Evolutionary conservation across 768 basidiomycete genomes (phyloP).

Genomic region (Lentinus brumalis): DNA sequence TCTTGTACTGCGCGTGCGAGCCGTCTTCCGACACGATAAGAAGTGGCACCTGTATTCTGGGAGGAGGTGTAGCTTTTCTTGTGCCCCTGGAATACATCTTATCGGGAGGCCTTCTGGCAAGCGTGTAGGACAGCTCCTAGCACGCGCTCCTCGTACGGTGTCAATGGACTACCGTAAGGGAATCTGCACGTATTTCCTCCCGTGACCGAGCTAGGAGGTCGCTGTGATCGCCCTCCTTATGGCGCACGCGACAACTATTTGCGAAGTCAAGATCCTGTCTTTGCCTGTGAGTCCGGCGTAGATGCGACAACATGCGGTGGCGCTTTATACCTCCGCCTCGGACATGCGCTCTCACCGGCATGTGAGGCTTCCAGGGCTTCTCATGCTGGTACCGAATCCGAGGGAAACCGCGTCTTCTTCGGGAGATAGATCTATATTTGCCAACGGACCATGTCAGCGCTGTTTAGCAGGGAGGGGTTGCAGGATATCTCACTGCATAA

Average conservation of each 20-base stretch:
- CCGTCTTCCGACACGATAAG: slow-evolving; percentile 10
- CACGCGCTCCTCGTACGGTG: background rate
- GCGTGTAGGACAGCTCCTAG: background rate
- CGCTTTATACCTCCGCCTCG: background rate
- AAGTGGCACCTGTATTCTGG: background rate
- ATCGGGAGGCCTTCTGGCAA: slow-evolving; percentile 5
- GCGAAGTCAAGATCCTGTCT: no score
- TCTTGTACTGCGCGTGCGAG: slow-evolving; percentile 15
- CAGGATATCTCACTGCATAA: background rate
- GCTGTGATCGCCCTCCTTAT: no score
- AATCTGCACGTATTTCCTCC: background rate
- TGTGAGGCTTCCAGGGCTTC: background rate
- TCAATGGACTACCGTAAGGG: background rate
- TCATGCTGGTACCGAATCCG: background rate
- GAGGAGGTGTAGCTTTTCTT: background rate
- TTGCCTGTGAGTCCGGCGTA: background rate
- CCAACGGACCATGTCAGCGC: background rate
- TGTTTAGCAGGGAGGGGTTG: background rate
- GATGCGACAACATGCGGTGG: background rate
- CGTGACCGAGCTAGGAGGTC: no score
- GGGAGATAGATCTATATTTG: background rate
- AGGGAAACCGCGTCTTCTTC: background rate
- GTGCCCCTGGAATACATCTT: slow-evolving; percentile 7
- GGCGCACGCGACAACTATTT: no score
- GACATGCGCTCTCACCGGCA: slow-evolving; percentile 4